These are phyloP conservation scores for Eucalyptus pauciflora DNA, from an alignment of 345 rosid genomes.

Conservation along the genomic window DNA sequence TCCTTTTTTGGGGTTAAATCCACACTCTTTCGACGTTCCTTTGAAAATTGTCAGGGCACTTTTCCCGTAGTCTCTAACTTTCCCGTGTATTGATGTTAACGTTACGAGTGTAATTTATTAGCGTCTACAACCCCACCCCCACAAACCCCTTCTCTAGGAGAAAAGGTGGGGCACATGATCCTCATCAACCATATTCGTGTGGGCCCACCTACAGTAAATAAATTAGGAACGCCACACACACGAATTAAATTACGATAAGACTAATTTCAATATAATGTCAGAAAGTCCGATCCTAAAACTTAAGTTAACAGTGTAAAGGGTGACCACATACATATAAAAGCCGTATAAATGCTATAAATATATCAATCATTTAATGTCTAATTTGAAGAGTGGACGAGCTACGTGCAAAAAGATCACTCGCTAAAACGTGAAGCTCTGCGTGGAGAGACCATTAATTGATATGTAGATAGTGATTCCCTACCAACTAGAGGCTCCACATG, in stretches of 20 bases:
- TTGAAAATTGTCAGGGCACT: neutral
- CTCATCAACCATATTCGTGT: neutral
- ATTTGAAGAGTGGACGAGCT: neutral
- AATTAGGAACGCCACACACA: neutral
- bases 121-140: neutral
- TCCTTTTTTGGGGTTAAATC: neutral
- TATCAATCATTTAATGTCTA: neutral
- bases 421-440: neutral
- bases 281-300: neutral
- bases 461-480: neutral
- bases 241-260: neutral
- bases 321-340: neutral
- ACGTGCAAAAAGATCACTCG: neutral
- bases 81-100: neutral
- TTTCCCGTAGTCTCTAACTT: neutral
- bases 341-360: neutral
- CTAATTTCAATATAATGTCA: neutral
- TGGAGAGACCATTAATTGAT: neutral
- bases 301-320: neutral
- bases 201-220: neutral
- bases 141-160: neutral
- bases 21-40: neutral
- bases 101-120: neutral
- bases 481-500: neutral
- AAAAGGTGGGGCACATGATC: neutral